A percentile compares a stretch with the other conserved stretches of the same genome.
phyloP scores from a whole-genome alignment of 23 red algal species.

The Gracilaria gracilis region DNA sequence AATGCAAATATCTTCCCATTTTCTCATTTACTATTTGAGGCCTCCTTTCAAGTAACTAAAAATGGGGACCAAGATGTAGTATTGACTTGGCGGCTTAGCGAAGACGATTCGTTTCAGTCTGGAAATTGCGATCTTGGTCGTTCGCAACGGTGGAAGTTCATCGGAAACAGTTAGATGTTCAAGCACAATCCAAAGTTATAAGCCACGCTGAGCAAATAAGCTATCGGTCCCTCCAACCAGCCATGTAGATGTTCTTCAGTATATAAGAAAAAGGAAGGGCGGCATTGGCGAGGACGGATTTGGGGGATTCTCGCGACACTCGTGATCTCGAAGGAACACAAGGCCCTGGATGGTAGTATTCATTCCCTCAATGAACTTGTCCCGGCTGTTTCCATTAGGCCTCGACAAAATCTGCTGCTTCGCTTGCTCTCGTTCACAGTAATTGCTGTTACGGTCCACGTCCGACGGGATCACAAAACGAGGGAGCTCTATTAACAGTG shows the following conservation, averaged over 20 bases:
- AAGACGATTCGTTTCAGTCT: too few species aligned
- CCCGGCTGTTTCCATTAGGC: not conserved
- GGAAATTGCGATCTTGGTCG: too few species aligned
- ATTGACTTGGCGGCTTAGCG: too few species aligned
- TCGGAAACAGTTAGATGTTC: not conserved
- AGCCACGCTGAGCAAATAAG: not conserved
- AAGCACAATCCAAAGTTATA: conserved; percentile 22
- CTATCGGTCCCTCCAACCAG: not conserved
- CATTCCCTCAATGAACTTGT: conserved; percentile 4
- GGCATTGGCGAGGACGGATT: not conserved
- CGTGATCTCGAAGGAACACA: conserved; percentile 20
- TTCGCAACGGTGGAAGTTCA: too few species aligned
- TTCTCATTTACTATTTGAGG: too few species aligned
- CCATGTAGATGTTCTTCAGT: conserved; percentile 1
- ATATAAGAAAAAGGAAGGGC: not conserved
- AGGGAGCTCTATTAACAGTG: conserved; percentile 11
- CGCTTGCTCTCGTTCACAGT: conserved; percentile 12
- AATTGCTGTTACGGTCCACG: not conserved
- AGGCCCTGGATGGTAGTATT: not conserved
- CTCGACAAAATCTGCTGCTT: not conserved
- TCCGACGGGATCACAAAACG: conserved; percentile 12
- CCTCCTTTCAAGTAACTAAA: too few species aligned
- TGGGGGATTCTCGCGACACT: not conserved
- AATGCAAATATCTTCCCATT: too few species aligned
- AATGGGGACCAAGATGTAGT: too few species aligned